Conservation (phyloP, 140 eudicot genomes). For the Cichorium intybus region DNA sequence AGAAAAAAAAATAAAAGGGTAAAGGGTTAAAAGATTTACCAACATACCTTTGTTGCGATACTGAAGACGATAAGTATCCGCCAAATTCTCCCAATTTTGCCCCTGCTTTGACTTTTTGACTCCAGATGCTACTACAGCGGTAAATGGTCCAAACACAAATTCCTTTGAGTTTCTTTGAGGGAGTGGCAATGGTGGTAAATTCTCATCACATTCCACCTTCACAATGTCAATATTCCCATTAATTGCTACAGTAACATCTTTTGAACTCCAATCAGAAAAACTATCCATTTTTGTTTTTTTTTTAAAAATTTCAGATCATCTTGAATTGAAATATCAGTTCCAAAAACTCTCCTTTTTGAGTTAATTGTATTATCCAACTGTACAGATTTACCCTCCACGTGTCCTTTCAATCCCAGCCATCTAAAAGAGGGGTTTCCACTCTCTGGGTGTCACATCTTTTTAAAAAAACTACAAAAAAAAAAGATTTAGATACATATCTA, state of each 20-base stretch:
- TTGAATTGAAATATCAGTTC: conserved; percentile 48
- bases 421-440: no score
- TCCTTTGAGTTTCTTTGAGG: no score
- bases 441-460: conserved; percentile 65
- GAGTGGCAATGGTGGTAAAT: no score
- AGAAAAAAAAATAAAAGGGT: no score
- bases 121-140: no score
- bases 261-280: conserved; percentile 32
- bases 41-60: conserved; percentile 58
- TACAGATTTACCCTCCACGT: conserved; percentile 26
- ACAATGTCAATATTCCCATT: conserved; percentile 19
- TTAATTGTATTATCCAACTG: conserved; percentile 28
- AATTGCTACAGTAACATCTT: conserved; percentile 32
- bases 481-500: no score
- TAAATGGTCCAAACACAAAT: no score
- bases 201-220: conserved; percentile 22
- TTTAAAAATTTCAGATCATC: no score
- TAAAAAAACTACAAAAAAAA: not conserved
- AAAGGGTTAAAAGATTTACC: conserved; percentile 10
- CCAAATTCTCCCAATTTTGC: no score
- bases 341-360: conserved; percentile 47
- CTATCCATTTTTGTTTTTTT: conserved; percentile 35
- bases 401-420: no score
- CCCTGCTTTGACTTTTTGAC: no score
- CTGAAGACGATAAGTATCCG: conserved; percentile 46